phyloP scores from a whole-genome alignment of 306 rosid genomes.

The Rosa chinensis region DNA sequence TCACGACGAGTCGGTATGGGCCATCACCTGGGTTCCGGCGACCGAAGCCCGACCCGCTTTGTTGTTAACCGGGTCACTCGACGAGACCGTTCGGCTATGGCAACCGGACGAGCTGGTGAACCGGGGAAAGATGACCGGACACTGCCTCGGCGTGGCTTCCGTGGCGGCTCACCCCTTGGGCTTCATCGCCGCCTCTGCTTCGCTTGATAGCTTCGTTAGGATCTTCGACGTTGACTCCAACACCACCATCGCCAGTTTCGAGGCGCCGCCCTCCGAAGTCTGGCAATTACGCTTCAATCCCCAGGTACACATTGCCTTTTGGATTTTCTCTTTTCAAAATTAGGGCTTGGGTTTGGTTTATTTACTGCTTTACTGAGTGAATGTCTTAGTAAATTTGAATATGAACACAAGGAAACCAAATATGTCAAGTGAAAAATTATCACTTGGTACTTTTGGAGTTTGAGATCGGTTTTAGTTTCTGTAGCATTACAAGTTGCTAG shows the following conservation, averaged over 20 bases:
- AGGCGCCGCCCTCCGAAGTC: conserved; percentile 97
- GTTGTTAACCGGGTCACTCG: conserved; percentile 88
- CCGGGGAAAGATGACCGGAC: conserved; percentile 80
- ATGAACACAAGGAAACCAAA: no score
- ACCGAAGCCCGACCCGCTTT: conserved; percentile 69
- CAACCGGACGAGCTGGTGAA: conserved; percentile 73
- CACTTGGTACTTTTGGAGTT: not conserved
- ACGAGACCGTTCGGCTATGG: conserved; percentile 93
- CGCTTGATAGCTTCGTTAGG: conserved; percentile 91
- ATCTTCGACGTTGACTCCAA: conserved; percentile 90
- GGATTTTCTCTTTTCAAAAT: not conserved
- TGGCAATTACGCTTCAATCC: conserved; percentile 97
- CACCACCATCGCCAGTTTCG: conserved; percentile 81
- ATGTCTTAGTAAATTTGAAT: not conserved
- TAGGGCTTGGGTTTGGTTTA: not conserved
- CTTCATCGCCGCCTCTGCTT: conserved; percentile 82
- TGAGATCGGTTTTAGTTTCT: no score
- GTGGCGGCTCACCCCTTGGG: conserved; percentile 95
- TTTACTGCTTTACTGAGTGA: not conserved
- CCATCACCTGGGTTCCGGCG: conserved; percentile 87
- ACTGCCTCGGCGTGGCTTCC: conserved; percentile 94
- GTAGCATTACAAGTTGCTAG: not conserved
- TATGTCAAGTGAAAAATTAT: no score
- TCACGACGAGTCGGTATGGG: conserved; percentile 96
- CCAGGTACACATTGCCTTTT: conserved; percentile 40